Evolutionary conservation across 257 asterid genomes (phyloP).

Genomic region (Echites panduratus): DNA sequence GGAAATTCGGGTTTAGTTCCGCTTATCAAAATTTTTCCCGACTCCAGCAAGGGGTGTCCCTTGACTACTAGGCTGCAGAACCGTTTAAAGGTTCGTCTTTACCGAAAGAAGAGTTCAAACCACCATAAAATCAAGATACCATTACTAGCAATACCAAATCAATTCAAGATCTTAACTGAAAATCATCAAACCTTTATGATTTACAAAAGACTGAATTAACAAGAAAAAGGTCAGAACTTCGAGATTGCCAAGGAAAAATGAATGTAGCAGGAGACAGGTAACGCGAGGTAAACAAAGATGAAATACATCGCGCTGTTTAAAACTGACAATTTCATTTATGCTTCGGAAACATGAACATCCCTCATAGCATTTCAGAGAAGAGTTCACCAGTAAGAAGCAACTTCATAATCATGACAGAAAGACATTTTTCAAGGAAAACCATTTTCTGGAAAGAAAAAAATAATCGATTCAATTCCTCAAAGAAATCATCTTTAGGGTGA

Average conservation of each 20-base stretch:
- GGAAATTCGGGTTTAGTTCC: too few species aligned
- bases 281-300: conserved; percentile 14
- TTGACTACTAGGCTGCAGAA: too few species aligned
- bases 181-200: background rate
- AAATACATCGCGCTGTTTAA: conserved; percentile 23
- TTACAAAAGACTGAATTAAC: background rate
- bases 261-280: conserved; percentile 31
- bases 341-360: conserved; percentile 25
- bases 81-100: too few species aligned
- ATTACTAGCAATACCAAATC: background rate
- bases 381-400: conserved; percentile 31
- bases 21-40: too few species aligned
- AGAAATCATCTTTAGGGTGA: background rate
- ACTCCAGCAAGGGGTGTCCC: too few species aligned
- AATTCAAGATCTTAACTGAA: background rate
- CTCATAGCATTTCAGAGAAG: background rate
- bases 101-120: too few species aligned
- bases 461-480: background rate
- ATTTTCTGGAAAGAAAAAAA: background rate
- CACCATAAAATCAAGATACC: background rate
- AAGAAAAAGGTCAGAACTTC: background rate
- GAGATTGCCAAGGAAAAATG: background rate
- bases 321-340: conserved; percentile 19
- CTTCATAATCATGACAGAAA: background rate
- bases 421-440: background rate